A percentile compares a stretch with the other conserved stretches of the same genome.
These are phyloP conservation scores for Gnetum montanum DNA, from an alignment of 75 land plant species.

Conservation along the genomic window DNA sequence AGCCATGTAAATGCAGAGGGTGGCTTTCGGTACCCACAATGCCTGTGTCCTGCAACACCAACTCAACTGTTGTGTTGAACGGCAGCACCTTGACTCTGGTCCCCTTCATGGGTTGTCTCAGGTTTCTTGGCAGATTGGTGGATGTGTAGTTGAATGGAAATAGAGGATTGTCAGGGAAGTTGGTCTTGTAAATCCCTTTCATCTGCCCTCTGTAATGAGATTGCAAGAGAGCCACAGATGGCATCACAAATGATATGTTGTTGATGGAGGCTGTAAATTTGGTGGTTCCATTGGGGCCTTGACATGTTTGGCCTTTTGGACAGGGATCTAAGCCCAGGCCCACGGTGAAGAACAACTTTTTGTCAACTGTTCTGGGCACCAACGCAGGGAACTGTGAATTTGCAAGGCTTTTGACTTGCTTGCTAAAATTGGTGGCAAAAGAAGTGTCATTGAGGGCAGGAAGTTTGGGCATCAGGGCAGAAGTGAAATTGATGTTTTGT, in stretches of 20 bases:
- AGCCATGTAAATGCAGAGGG: slow-evolving; percentile 35
- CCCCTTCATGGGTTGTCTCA: slow-evolving; percentile 2
- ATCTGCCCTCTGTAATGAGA: slow-evolving; percentile 18
- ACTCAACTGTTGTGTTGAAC: slow-evolving; percentile 19
- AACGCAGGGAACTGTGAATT: background rate
- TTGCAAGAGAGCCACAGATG: slow-evolving; percentile 7
- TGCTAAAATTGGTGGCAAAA: slow-evolving; percentile 3
- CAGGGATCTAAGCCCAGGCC: slow-evolving; percentile 3
- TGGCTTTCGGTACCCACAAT: slow-evolving; percentile 15
- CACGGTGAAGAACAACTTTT: slow-evolving; percentile 9
- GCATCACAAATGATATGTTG: slow-evolving; percentile 17
- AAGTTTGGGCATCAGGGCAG: slow-evolving; percentile 8
- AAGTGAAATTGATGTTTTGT: background rate
- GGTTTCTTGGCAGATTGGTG: background rate
- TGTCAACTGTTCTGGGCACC: slow-evolving; percentile 5
- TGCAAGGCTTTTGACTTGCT: slow-evolving; percentile 11
- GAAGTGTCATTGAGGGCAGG: slow-evolving; percentile 23
- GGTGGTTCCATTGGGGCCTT: background rate
- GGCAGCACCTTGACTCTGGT: slow-evolving; percentile 14
- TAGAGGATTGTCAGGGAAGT: slow-evolving; percentile 24
- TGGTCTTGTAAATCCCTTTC: slow-evolving; percentile 23
- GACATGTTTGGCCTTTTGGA: slow-evolving; percentile 5
- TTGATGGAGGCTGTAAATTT: slow-evolving; percentile 15
- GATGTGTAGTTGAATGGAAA: slow-evolving; percentile 6
- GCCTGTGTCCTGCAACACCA: slow-evolving; percentile 14